Percentiles rank a stretch among this genome's conserved stretches.
phyloP scores from a whole-genome alignment of 2,329 filamentous ascomycete genomes.

The Hypomyces perniciosus region DNA sequence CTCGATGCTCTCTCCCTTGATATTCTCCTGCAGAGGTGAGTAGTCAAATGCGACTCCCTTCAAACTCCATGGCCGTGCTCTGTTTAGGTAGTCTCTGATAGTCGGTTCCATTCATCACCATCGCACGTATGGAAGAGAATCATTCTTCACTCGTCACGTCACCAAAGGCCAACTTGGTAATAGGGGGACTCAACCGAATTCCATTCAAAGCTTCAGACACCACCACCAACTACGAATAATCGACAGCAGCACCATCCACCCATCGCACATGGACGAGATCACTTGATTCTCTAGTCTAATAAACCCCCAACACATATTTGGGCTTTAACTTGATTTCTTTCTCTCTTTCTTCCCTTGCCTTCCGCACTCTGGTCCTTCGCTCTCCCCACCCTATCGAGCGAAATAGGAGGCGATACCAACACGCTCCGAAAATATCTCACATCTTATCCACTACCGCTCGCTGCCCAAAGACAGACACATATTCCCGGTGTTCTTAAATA shows the following conservation, averaged over 20 bases:
- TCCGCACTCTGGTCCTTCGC: slow-evolving; percentile 6
- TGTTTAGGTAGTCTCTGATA: too few relatives aligned
- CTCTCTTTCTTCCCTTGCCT: slow-evolving; percentile 8
- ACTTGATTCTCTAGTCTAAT: slow-evolving; percentile 28
- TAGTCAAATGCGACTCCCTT: too few relatives aligned
- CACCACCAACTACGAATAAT: not conserved
- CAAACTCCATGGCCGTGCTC: too few relatives aligned
- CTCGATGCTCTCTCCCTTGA: too few relatives aligned
- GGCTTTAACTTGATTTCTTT: slow-evolving; percentile 2
- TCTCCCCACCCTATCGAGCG: slow-evolving; percentile 1
- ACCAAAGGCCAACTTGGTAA: not conserved
- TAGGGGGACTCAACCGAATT: not conserved
- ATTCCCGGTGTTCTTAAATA: slow-evolving; percentile 8
- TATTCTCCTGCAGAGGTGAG: too few relatives aligned
- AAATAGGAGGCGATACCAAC: slow-evolving; percentile 22
- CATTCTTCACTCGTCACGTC: not conserved
- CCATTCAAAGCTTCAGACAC: not conserved
- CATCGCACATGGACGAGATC: slow-evolving; percentile 22
- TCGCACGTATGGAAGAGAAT: too few relatives aligned
- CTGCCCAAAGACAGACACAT: slow-evolving; percentile 5
- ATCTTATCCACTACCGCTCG: slow-evolving; percentile 16
- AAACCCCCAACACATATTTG: not conserved
- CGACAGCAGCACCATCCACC: not conserved
- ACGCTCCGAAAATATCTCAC: slow-evolving; percentile 22
- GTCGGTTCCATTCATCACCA: too few relatives aligned